Evolutionary conservation across 305 asterid species (phyloP).

Genomic region (Fraxinus baroniana): DNA sequence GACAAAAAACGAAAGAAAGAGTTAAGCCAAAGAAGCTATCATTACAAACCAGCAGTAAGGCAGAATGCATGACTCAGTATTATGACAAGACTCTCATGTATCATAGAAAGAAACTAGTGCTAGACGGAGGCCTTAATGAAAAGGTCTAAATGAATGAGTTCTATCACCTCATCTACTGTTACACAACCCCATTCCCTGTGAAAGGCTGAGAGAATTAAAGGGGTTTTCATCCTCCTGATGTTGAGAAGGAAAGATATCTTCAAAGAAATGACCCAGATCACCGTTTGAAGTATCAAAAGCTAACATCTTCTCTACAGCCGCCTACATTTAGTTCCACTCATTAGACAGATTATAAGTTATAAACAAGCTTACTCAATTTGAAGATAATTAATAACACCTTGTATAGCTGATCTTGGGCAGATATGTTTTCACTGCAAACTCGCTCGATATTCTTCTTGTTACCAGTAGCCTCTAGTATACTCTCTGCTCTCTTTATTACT

Average conservation of each 20-base stretch:
- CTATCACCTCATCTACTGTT: not conserved
- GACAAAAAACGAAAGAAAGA: not conserved
- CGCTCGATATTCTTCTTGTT: conserved; percentile 52
- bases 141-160: not conserved
- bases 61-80: not conserved
- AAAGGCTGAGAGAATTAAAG: not conserved
- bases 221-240: conserved; percentile 10
- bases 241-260: conserved; percentile 46
- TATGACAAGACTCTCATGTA: not conserved
- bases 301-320: conserved; percentile 59
- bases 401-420: conserved; percentile 67
- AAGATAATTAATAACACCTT: conserved; percentile 43
- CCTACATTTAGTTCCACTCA: conserved; percentile 41
- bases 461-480: conserved; percentile 49
- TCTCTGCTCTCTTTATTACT: conserved; percentile 72
- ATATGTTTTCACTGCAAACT: conserved; percentile 49
- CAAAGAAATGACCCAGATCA: conserved; percentile 52
- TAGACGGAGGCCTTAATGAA: not conserved
- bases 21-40: not conserved
- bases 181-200: not conserved
- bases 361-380: not conserved
- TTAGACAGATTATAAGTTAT: not conserved
- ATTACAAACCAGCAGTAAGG: not conserved
- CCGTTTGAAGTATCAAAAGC: conserved; percentile 61
- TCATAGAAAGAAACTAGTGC: not conserved